Conservation (phyloP, 2,329 filamentous ascomycete genomes). For the Epichloe hybrida region DNA sequence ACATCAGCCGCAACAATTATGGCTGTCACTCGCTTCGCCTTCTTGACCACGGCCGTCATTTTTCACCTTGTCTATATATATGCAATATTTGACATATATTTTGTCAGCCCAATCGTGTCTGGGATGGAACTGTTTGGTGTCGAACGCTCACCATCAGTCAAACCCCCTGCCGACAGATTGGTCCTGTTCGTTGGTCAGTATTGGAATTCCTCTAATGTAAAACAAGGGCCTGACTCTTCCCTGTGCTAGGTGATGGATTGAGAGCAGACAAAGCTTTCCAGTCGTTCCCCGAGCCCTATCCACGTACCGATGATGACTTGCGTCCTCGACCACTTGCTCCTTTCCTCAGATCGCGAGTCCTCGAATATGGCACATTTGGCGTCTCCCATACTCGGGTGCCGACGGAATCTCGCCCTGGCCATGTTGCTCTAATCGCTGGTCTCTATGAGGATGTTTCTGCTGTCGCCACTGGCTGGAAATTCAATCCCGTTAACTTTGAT, state of each 20-base stretch:
- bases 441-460: constrained; percentile 96
- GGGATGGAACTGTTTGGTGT: constrained; percentile 78
- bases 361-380: constrained; percentile 86
- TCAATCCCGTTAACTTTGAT: constrained; percentile 97
- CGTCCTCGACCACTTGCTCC: constrained; percentile 71
- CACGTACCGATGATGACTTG: constrained; percentile 50
- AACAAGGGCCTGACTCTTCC: not conserved
- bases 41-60: constrained; percentile 74
- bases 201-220: not conserved
- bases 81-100: constrained; percentile 98
- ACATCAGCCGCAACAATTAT: constrained; percentile 30
- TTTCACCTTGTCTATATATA: constrained; percentile 92
- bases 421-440: constrained; percentile 92
- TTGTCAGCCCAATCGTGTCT: constrained; percentile 91
- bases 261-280: constrained; percentile 98
- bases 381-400: constrained; percentile 95
- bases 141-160: constrained; percentile 41
- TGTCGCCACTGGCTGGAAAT: constrained; percentile 94
- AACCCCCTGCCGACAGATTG: constrained; percentile 81
- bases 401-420: constrained; percentile 89
- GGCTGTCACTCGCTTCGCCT: constrained; percentile 54
- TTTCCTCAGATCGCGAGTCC: constrained; percentile 76
- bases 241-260: constrained; percentile 60
- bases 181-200: constrained; percentile 76
- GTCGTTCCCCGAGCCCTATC: constrained; percentile 76